Conservation (phyloP, 192 early-diverging fungal species). For the Backusella tuberculispora region DNA sequence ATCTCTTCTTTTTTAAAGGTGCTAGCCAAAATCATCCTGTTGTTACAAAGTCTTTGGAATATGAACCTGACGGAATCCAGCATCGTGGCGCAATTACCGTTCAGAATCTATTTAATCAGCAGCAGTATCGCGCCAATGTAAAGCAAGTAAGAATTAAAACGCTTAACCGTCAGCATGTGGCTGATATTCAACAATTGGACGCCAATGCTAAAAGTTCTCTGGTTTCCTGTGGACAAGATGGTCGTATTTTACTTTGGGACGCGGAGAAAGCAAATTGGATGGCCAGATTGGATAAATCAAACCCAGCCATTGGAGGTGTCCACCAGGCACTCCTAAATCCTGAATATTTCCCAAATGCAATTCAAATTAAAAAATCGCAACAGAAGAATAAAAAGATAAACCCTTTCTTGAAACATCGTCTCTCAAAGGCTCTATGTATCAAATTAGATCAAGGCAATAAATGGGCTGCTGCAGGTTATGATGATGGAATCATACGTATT, state of each 20-base stretch:
- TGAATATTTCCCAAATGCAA: conserved; percentile 1
- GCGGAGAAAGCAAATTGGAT: conserved; percentile 34
- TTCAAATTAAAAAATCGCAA: neutral
- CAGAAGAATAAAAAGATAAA: neutral
- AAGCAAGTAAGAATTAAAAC: conserved; percentile 32
- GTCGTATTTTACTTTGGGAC: conserved; percentile 39
- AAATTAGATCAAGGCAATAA: conserved; percentile 36
- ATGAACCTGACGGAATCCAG: conserved; percentile 29
- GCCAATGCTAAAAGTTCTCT: conserved; percentile 32
- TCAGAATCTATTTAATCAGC: conserved; percentile 24
- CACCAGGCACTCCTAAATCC: neutral
- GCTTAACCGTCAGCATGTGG: conserved; percentile 28
- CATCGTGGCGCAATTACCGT: conserved; percentile 34
- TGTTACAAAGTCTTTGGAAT: conserved; percentile 22
- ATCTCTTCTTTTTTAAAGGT: conserved; percentile 9
- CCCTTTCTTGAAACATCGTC: neutral
- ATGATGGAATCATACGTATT: conserved; percentile 38
- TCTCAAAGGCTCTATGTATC: conserved; percentile 23
- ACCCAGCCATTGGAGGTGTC: neutral
- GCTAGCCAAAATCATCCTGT: conserved; percentile 8
- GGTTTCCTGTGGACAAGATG: conserved; percentile 39
- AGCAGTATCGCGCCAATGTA: conserved; percentile 22
- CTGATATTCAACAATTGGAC: conserved; percentile 33
- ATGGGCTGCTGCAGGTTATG: conserved; percentile 36
- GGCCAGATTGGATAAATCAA: conserved; percentile 34